Evolutionary conservation across 805 yeast genomes (phyloP).

Genomic region (Wickerhamiella musiphila): DNA sequence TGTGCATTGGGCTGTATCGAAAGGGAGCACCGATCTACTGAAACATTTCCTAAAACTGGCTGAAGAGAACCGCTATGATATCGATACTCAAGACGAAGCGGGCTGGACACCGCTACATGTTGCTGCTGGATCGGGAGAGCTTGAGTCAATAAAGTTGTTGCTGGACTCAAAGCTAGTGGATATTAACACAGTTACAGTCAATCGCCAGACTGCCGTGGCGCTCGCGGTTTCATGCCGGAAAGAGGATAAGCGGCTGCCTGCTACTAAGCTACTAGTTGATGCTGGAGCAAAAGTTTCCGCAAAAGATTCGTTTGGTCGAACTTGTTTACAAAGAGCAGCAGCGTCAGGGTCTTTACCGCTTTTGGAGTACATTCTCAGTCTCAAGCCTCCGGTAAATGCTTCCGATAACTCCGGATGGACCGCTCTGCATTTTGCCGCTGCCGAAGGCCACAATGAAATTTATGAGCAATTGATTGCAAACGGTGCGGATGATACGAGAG

Average conservation of each 20-base stretch:
- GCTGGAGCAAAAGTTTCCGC: conserved; percentile 43
- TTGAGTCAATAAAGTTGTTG: conserved; percentile 31
- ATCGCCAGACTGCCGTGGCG: conserved; percentile 53
- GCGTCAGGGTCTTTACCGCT: conserved; percentile 50
- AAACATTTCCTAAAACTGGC: conserved; percentile 21
- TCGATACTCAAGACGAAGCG: conserved; percentile 57
- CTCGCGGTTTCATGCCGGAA: conserved; percentile 60
- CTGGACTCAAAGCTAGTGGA: conserved; percentile 29
- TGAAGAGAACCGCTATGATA: conserved; percentile 27
- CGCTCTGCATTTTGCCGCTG: conserved; percentile 73
- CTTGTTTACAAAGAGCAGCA: conserved; percentile 71
- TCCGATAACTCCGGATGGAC: conserved; percentile 63
- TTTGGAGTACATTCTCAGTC: conserved; percentile 35
- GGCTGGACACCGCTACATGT: conserved; percentile 88
- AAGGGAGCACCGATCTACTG: conserved; percentile 32
- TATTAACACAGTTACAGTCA: conserved; percentile 33
- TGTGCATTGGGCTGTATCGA: conserved; percentile 76
- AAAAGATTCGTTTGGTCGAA: conserved; percentile 49
- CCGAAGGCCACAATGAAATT: conserved; percentile 75
- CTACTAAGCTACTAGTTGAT: conserved; percentile 37
- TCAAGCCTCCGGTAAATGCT: conserved; percentile 47
- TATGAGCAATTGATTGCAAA: conserved; percentile 40
- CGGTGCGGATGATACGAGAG: conserved; percentile 44
- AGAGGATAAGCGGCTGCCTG: too few relatives aligned
- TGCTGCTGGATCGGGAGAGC: conserved; percentile 57